Base-by-base conservation (phyloP, 78 protist genomes). In the Speleostelium caveatum region DNA sequence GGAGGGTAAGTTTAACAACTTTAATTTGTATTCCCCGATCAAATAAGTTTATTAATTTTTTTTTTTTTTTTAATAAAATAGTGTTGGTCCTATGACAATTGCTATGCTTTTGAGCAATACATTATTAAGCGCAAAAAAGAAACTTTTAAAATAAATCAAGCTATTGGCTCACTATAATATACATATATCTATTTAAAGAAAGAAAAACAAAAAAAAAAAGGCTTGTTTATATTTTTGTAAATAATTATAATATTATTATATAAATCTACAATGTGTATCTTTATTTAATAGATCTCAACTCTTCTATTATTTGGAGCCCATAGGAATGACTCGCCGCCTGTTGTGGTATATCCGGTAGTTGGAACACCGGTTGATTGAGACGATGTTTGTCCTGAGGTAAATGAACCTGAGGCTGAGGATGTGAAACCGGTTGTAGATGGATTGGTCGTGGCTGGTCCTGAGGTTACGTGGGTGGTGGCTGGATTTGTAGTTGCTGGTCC, bases 41-140 rank as follows among this genome's bases (percentile, higher is more conserved):
- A 55, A 59, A 77, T 78, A n/a, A 76, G 83, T 30, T 94, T 94
- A 95, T 1, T 95, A 83, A 96, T 88, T 77, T 76, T 73, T 63
- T 63, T 4, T 3, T 63, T 17, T 7, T 16, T 7, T 7, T 21
- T 35, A 63, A 17, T 63, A 10, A 99, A 99, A n/a, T n/a, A n/a
- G n/a, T 26, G 99, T 99, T 32, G 99, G 99, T 33, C 99, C 99
- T 42, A 97, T 98, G 99, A 98, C 99, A 6, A 85, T 93, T 24
- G 95, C 93, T 2, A 76, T 77, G 86, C 75, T 86, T 22, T 16
- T 94, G 28, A 65, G 39, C 32, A 92, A 92, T 69, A 83, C 95
- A 21, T 59, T 92, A 7, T 49, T 30, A 22, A 83, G 91, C 59
- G 77, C 91, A 16, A 33, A 67, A 71, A 83, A 83, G 91, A 72